Percentiles rank a stretch among this genome's conserved stretches.
phyloP scores from a whole-genome alignment of 2,329 filamentous ascomycete species.

The Cytospora paraplurivora region DNA sequence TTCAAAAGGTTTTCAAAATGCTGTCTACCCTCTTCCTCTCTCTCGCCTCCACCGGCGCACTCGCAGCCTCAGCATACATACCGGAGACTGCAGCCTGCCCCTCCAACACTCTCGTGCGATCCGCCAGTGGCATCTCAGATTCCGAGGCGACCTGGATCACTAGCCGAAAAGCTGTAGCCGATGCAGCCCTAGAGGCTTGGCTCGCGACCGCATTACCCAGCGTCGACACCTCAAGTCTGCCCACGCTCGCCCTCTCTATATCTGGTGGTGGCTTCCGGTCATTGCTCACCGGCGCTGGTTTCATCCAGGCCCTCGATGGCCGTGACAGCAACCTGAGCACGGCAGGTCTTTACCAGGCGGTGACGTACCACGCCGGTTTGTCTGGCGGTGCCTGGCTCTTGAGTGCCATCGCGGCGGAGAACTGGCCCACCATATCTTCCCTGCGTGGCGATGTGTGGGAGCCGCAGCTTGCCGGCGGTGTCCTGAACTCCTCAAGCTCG shows the following conservation, averaged over 20 bases:
- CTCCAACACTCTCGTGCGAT: constrained; percentile 18
- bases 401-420: constrained; percentile 28
- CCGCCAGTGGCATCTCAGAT: constrained; percentile 23
- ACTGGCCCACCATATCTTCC: constrained; percentile 30
- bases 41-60: constrained; percentile 9
- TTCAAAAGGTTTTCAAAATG: constrained; percentile 20
- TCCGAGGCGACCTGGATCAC: constrained; percentile 17
- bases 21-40: constrained; percentile 15
- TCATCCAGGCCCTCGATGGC: constrained; percentile 34
- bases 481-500: constrained; percentile 16
- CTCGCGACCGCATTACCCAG: constrained; percentile 12
- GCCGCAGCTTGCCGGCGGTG: constrained; percentile 18
- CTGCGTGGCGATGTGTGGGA: constrained; percentile 23
- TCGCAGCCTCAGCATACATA: constrained; percentile 20
- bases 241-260: constrained; percentile 33
- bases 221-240: constrained; percentile 25
- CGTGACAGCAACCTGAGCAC: constrained; percentile 30
- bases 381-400: constrained; percentile 34
- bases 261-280: constrained; percentile 38
- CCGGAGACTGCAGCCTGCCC: constrained; percentile 18
- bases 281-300: constrained; percentile 36
- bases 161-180: constrained; percentile 20
- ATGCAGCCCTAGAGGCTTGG: constrained; percentile 20
- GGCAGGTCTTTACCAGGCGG: constrained; percentile 30
- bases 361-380: constrained; percentile 32